A percentile compares a stretch with the other conserved stretches of the same genome.
These are phyloP conservation scores for Petunia hybrid DNA, from an alignment of 305 asterid genomes.

Conservation along the genomic window DNA sequence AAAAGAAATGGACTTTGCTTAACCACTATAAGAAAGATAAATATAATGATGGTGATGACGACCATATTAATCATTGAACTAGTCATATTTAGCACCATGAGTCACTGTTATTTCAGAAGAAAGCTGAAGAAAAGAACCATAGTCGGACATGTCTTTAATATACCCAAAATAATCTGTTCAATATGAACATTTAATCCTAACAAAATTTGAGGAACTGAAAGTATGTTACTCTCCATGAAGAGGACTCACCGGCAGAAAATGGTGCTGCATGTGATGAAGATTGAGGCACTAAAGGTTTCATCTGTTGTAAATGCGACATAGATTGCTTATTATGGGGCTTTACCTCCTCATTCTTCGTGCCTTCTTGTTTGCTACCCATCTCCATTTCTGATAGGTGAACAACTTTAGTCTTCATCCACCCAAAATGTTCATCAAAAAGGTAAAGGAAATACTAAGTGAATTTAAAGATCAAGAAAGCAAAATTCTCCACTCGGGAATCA, in stretches of 20 bases:
- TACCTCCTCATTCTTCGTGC: conserved; percentile 47
- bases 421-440: neutral
- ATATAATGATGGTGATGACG: neutral
- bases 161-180: too few relatives aligned
- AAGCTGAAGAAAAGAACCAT: too few relatives aligned
- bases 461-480: conserved; percentile 1
- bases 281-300: conserved; percentile 50
- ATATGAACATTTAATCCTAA: neutral
- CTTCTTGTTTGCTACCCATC: conserved; percentile 51
- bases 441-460: neutral
- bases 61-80: neutral
- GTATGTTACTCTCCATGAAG: conserved; percentile 26
- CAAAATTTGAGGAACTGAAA: conserved; percentile 26
- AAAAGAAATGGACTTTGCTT: neutral
- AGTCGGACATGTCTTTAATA: too few relatives aligned
- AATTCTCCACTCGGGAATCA: neutral
- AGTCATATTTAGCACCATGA: too few relatives aligned
- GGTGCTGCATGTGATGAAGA: conserved; percentile 44
- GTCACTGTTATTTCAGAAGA: too few relatives aligned
- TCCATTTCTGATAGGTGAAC: conserved; percentile 46
- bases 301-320: conserved; percentile 48
- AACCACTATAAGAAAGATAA: neutral
- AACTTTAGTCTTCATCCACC: conserved; percentile 17
- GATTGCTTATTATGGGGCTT: conserved; percentile 49
- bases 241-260: conserved; percentile 59